Percentiles rank a stretch among this genome's conserved stretches.
These are phyloP conservation scores for Ceratocystis huliohia DNA, from an alignment of 2,329 filamentous ascomycete species.

Conservation along the genomic window DNA sequence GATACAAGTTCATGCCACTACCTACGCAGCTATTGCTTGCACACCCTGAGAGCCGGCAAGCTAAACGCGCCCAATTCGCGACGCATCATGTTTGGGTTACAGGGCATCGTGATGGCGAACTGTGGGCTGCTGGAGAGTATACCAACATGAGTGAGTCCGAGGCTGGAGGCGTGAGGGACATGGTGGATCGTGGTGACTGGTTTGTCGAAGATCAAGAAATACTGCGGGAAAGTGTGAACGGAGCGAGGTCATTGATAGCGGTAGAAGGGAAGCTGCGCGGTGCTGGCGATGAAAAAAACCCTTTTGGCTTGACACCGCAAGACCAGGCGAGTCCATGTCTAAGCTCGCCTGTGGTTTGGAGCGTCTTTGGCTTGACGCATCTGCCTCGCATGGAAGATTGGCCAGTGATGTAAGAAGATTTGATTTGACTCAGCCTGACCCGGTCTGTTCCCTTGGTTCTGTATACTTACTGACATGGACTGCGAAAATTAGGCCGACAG, in stretches of 20 bases:
- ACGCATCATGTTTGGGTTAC: constrained; percentile 39
- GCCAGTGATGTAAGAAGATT: constrained; percentile 38
- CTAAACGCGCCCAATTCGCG: constrained; percentile 34
- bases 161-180: constrained; percentile 34
- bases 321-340: constrained; percentile 16
- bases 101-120: constrained; percentile 37
- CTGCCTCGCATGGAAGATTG: constrained; percentile 39
- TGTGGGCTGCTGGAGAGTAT: constrained; percentile 40
- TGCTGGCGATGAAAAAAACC: not conserved
- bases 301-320: constrained; percentile 11
- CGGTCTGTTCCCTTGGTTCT: constrained; percentile 18
- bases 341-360: constrained; percentile 34
- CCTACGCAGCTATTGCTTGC: constrained; percentile 37
- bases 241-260: constrained; percentile 1
- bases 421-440: not conserved
- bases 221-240: constrained; percentile 15
- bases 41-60: constrained; percentile 33
- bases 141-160: constrained; percentile 38
- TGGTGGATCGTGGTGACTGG: constrained; percentile 37
- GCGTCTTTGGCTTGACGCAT: constrained; percentile 38
- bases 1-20: constrained; percentile 37
- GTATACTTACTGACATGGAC: constrained; percentile 1
- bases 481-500: constrained; percentile 32
- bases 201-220: constrained; percentile 27
- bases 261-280: too few relatives aligned